phyloP scores from a whole-genome alignment of 169 alveolate species.

The Eimeria maxima region DNA sequence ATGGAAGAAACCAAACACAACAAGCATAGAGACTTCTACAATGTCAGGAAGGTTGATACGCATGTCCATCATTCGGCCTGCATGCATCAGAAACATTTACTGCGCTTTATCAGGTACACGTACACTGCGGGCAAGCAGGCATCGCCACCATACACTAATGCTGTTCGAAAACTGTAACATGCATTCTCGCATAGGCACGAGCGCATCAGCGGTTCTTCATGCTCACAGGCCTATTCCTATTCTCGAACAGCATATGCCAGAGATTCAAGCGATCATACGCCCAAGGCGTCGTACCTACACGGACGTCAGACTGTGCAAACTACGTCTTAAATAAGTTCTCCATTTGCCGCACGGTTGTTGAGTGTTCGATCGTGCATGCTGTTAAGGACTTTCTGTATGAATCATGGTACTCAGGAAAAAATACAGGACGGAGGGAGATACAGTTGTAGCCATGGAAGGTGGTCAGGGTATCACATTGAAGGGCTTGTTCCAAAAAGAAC shows the following conservation, averaged over 20 bases:
- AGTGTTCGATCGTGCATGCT: background rate
- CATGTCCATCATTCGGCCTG: constrained; percentile 97
- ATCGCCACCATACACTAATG: background rate
- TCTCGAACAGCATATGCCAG: background rate
- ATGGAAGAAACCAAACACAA: constrained; percentile 82
- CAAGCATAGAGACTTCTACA: constrained; percentile 94
- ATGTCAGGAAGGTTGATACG: constrained; percentile 95
- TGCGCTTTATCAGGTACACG: constrained; percentile 91
- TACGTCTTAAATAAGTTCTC: background rate
- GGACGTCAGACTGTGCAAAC: background rate
- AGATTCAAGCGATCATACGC: background rate
- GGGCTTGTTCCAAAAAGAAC: constrained; percentile 88
- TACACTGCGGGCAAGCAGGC: background rate
- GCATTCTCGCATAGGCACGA: background rate
- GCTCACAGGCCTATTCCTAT: background rate
- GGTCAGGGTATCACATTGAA: constrained; percentile 86
- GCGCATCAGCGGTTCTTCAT: background rate
- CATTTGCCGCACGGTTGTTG: background rate
- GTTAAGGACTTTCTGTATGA: background rate
- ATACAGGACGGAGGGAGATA: constrained; percentile 88
- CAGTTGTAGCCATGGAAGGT: constrained; percentile 87
- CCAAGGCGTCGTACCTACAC: background rate
- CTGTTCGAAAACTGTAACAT: background rate
- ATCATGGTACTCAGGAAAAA: constrained; percentile 84
- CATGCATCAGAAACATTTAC: constrained; percentile 94